Percentiles rank a stretch among this genome's conserved stretches.
Evolutionary conservation across 345 rosid species (phyloP).

Genomic region (Lepidium africanum): DNA sequence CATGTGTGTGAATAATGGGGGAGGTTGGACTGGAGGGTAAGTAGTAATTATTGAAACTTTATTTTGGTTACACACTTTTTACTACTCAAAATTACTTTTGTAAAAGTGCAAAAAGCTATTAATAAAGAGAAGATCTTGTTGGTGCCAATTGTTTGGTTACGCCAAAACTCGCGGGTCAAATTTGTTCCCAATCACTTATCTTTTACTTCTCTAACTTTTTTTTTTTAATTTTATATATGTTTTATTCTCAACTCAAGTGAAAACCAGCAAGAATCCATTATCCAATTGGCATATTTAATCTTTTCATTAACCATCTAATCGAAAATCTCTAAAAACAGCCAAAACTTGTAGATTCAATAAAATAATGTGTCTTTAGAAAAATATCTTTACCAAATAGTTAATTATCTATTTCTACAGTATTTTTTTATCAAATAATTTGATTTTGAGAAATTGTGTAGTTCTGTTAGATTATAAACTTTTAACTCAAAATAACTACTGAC

Average conservation of each 20-base stretch:
- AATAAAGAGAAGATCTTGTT: constrained; percentile 27
- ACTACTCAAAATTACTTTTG: constrained; percentile 21
- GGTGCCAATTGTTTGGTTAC: constrained; percentile 23
- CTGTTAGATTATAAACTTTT: too few relatives aligned
- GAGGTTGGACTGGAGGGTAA: constrained; percentile 30
- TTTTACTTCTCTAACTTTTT: background rate
- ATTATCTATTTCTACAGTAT: too few relatives aligned
- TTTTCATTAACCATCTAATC: background rate
- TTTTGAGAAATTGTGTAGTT: too few relatives aligned
- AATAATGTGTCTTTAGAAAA: background rate
- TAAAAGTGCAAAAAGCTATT: constrained; percentile 23
- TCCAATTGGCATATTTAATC: background rate
- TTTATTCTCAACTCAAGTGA: background rate
- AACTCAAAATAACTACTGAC: too few relatives aligned
- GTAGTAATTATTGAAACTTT: constrained; percentile 22
- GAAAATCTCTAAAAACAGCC: background rate
- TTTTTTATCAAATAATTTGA: too few relatives aligned
- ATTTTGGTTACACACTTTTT: constrained; percentile 21
- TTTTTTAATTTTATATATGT: background rate
- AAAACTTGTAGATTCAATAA: background rate
- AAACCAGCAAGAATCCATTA: constrained; percentile 15
- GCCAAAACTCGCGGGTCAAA: constrained; percentile 33
- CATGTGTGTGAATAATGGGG: constrained; percentile 23
- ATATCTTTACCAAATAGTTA: too few relatives aligned
- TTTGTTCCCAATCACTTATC: constrained; percentile 12